Conservation (phyloP, 1,284 basidiomycete species). For the Leccinum subspadiceum region DNA sequence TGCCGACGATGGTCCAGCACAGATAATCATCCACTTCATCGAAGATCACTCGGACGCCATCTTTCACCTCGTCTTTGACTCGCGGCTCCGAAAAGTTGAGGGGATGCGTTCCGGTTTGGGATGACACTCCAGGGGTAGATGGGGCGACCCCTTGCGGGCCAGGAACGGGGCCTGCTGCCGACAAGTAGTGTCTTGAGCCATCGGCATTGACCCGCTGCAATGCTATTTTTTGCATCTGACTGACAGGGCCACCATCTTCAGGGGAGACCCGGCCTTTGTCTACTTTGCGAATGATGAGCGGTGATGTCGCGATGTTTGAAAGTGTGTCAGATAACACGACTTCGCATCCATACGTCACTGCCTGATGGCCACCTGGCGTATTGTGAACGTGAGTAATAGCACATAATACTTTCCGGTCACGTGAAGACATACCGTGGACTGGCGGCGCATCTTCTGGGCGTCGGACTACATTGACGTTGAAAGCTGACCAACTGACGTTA, state of each 20-base stretch:
- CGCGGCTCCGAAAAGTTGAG: constrained; percentile 75
- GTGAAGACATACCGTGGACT: constrained; percentile 55
- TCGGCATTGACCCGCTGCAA: constrained; percentile 81
- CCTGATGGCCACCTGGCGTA: constrained; percentile 60
- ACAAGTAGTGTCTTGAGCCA: constrained; percentile 77
- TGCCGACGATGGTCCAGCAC: constrained; percentile 95
- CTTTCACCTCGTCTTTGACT: constrained; percentile 71
- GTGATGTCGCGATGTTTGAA: constrained; percentile 83
- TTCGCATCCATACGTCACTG: constrained; percentile 90
- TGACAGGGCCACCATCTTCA: constrained; percentile 87
- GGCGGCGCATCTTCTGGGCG: constrained; percentile 57
- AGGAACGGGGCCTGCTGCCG: constrained; percentile 79
- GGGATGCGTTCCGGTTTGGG: constrained; percentile 76
- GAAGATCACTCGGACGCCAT: constrained; percentile 63
- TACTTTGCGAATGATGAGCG: constrained; percentile 87
- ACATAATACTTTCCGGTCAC: constrained; percentile 44
- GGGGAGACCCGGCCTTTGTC: constrained; percentile 84
- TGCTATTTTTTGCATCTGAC: constrained; percentile 95
- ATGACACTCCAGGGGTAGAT: constrained; percentile 64
- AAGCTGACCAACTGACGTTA: constrained; percentile 89
- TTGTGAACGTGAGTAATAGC: constrained; percentile 41
- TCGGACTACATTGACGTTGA: constrained; percentile 83
- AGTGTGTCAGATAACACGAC: constrained; percentile 83
- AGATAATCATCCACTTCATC: constrained; percentile 94
- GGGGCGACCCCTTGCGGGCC: constrained; percentile 67